Evolutionary conservation across 2,329 filamentous ascomycete genomes (phyloP).

Genomic region (Verticillium nonalfalfae): DNA sequence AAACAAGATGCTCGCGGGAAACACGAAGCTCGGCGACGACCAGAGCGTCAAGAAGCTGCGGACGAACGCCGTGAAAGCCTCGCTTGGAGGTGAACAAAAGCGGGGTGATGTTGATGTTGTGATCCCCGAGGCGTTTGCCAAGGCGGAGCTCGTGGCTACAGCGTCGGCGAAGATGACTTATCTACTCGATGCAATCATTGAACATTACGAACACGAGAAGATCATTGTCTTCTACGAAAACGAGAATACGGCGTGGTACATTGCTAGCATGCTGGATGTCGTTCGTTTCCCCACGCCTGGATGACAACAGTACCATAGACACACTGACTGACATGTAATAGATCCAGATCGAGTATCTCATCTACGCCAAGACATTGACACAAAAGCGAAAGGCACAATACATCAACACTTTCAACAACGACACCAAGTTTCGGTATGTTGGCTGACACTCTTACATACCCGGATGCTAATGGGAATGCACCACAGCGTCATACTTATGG

Average conservation of each 20-base stretch:
- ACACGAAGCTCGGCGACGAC: conserved; percentile 35
- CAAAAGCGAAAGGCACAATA: conserved; percentile 64
- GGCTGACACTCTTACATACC: background rate
- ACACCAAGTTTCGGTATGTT: conserved; percentile 48
- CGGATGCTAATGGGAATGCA: background rate
- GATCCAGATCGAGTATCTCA: conserved; percentile 55
- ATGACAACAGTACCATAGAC: too few relatives aligned
- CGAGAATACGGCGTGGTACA: conserved; percentile 79
- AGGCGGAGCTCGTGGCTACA: conserved; percentile 66
- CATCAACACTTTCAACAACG: conserved; percentile 70
- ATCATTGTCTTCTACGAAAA: conserved; percentile 91
- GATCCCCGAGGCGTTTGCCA: conserved; percentile 44
- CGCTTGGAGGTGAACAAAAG: conserved; percentile 13
- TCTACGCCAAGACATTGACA: conserved; percentile 59
- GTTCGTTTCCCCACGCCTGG: conserved; percentile 17
- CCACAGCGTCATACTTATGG: conserved; percentile 73
- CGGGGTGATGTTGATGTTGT: conserved; percentile 15
- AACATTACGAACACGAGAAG: conserved; percentile 67
- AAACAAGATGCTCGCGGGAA: conserved; percentile 27
- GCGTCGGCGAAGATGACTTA: conserved; percentile 85
- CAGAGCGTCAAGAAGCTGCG: conserved; percentile 23
- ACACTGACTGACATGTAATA: conserved; percentile 14
- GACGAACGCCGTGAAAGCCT: conserved; percentile 18
- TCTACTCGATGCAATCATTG: conserved; percentile 64
- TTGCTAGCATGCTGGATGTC: conserved; percentile 76